phyloP scores from a whole-genome alignment of 2,329 filamentous ascomycete genomes.

The Venturia oleaginea region DNA sequence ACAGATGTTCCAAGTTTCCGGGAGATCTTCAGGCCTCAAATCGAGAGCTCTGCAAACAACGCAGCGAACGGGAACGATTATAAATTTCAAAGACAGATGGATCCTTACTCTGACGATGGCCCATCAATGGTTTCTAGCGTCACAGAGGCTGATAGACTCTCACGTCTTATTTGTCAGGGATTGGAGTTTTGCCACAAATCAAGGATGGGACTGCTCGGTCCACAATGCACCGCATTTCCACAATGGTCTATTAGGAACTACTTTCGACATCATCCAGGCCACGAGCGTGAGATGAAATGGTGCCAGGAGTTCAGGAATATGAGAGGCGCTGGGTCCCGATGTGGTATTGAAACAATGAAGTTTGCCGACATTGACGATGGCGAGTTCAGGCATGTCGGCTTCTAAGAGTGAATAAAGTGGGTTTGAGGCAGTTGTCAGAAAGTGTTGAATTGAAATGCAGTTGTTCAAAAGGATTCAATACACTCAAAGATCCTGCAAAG shows the following conservation, averaged over 20 bases:
- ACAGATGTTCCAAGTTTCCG: neutral
- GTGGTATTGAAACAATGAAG: constrained; percentile 6
- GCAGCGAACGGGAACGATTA: neutral
- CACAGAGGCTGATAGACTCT: constrained; percentile 4
- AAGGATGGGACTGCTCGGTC: constrained; percentile 1
- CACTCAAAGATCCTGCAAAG: no score
- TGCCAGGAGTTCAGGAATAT: constrained; percentile 1
- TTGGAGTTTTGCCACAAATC: constrained; percentile 8
- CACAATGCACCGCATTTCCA: constrained; percentile 4
- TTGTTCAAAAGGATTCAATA: no score
- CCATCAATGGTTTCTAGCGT: neutral
- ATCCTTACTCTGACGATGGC: neutral
- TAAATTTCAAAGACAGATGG: neutral
- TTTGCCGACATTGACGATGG: neutral
- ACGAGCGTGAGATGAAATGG: constrained; percentile 10
- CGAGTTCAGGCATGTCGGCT: neutral
- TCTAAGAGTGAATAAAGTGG: no score
- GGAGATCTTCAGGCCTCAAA: neutral
- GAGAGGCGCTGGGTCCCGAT: constrained; percentile 1
- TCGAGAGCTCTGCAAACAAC: neutral
- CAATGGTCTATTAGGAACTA: neutral
- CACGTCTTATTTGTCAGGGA: neutral
- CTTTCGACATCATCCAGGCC: neutral
- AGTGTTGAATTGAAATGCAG: no score
- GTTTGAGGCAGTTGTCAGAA: no score